Evolutionary conservation across 495 filamentous ascomycete genomes (phyloP), one percentile per base, ranked within the genome.

Genomic region (Hyaloscypha bicolor): DNA sequence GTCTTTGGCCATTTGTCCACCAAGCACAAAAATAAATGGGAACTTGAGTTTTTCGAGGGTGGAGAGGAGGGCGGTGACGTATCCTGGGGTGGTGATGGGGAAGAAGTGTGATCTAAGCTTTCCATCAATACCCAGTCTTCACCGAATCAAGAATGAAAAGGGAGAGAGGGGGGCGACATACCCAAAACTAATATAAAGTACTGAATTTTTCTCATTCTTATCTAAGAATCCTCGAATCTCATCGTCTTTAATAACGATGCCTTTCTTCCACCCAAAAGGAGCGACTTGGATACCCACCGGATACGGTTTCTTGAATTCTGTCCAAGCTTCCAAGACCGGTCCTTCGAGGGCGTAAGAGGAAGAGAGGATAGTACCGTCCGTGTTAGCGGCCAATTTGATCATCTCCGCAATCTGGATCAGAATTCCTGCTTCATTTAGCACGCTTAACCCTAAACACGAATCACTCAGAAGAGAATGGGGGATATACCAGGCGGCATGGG

Each of bases 21-120:
- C 55, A 58, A 58, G 55, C 6, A 8, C 21, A 19, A 58, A 58
- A 19, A 58, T 16, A 21, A 58, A 58, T 58, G 55, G 55, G 30
- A 58, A 58, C 5, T 58, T 8, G 19, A 58, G 14, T 5, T 58
- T 21, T 16, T 6, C 8, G 30, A 58, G 55, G 5, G 55, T 58
- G 55, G 19, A 8, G 55, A 58, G 19, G 8, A 58, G 55, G 30
- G 55, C 30, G 19, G n/a, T 31, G 55, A 58, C 25, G 21, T 58
- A 32, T 5, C 6, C 30, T 2, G 55, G 55, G 29, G 30, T 29
- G 55, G 4, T 29, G 30, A 29, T 16, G 8, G 55, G 55, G 30
- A 58, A 58, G 29, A 53, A 21, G 22, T 53, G 51, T n/a, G 22
- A 29, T 29, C 22, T 53, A 16, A 29, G 1, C 2, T 6, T n/a